phyloP scores from a whole-genome alignment of 1,139 yeast species.

The Saccharomyces hybrid region DNA sequence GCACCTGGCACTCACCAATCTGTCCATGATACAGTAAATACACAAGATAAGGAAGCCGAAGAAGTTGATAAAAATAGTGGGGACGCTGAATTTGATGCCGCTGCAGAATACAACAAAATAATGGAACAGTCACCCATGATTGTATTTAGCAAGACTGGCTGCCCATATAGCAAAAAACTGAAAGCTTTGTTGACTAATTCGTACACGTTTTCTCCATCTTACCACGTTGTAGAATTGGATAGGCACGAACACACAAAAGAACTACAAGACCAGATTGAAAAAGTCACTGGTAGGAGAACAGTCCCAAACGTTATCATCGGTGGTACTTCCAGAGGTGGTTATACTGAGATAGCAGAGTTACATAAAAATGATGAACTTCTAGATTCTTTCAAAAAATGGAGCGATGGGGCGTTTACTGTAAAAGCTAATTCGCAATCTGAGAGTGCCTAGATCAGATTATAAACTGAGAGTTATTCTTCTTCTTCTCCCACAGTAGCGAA shows the following conservation, averaged over 20 bases:
- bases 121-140: slow-evolving; percentile 58
- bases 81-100: slow-evolving; percentile 44
- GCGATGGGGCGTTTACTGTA: slow-evolving; percentile 1
- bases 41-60: slow-evolving; percentile 1
- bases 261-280: slow-evolving; percentile 49
- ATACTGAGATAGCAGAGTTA: slow-evolving; percentile 61
- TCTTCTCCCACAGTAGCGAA: neutral
- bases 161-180: slow-evolving; percentile 65
- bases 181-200: slow-evolving; percentile 54
- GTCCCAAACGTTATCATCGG: slow-evolving; percentile 64
- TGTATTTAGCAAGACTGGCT: slow-evolving; percentile 56
- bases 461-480: neutral
- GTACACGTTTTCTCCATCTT: slow-evolving; percentile 64
- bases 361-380: slow-evolving; percentile 33
- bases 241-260: slow-evolving; percentile 55
- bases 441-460: neutral
- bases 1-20: neutral
- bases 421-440: neutral
- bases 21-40: neutral
- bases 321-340: slow-evolving; percentile 58
- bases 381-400: slow-evolving; percentile 10
- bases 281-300: slow-evolving; percentile 49
- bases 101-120: slow-evolving; percentile 46
- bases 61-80: neutral
- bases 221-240: slow-evolving; percentile 74